Base-by-base conservation (phyloP, 345 rosid species). In the Jatropha curcas region DNA sequence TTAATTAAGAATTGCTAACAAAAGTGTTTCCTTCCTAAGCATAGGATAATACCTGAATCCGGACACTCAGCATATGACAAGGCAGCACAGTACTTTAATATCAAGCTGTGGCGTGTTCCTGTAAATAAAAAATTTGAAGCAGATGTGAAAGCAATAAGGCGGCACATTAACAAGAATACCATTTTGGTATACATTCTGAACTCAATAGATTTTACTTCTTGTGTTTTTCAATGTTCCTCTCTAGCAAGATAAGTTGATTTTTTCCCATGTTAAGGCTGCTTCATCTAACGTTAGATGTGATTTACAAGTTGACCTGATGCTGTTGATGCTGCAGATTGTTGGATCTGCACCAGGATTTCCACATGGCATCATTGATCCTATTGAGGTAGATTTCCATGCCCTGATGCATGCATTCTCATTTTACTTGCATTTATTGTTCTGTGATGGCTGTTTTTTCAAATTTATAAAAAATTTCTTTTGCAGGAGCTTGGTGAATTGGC, bases 291-390 rank as follows among this genome's bases (percentile, higher is more conserved):
- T 67, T 13, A 28, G 27, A 63, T 51, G 12, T 74, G 9, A 31
- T 67, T 59, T 74, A 1, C 37, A 19, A 37, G 39, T 34, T 55
- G 70, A 55, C 45, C 74, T 80, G 52, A 80, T 70, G 28, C 64
- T 20, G 50, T 43, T 72, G 53, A 43, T 72, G 45, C 67, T 84
- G 69, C 87, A 95, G 99, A 91, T 95, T 82, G 97, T 95, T 81
- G 99, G 96, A 82, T 95, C 99, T 78, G 96, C 99, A 35, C 98
- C 99, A 45, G 97, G 98, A 30, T 95, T 79, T 75, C 99, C 98
- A 82, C 99, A 95, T 77, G 98, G 99, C 77, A 88, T 95, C 79
- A 87, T 95, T 30, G 99, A 92, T 75, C 98, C 97, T 73, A 95
- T 95, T 72, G 92, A 92, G 94, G 99, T 92, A 74, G 69, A 45